Conservation (phyloP, 2,329 filamentous ascomycete genomes). For the Teratosphaeria zuluensis region DNA sequence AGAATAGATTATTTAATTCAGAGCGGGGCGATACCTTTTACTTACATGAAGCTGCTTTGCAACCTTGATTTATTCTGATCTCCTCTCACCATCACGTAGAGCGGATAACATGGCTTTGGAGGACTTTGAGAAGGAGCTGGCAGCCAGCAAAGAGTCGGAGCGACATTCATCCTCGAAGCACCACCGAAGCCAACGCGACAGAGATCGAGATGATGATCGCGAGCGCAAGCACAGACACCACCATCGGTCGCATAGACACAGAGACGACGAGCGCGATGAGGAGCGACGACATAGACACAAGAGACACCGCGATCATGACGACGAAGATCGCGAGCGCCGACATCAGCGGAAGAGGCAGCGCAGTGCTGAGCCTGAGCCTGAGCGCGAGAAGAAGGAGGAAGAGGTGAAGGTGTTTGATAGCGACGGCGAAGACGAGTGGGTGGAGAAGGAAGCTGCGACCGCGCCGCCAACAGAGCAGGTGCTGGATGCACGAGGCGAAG, state of each 20-base stretch:
- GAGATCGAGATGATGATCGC: constrained; percentile 20
- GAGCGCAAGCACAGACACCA: constrained; percentile 35
- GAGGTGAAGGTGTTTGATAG: constrained; percentile 25
- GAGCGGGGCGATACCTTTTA: no score
- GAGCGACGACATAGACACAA: constrained; percentile 41
- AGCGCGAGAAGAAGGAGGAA: constrained; percentile 13
- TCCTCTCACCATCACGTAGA: no score
- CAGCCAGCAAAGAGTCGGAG: constrained; percentile 51
- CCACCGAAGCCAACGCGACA: constrained; percentile 7
- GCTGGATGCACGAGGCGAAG: constrained; percentile 33
- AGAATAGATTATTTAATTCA: no score
- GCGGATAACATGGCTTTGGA: constrained; percentile 57
- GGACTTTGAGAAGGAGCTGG: constrained; percentile 71
- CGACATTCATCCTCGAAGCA: background rate
- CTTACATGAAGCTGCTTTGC: no score
- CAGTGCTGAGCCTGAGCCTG: constrained; percentile 23
- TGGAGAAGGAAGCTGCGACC: constrained; percentile 35
- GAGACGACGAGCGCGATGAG: constrained; percentile 47
- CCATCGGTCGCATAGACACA: constrained; percentile 35
- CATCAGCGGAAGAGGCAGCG: constrained; percentile 20
- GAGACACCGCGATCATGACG: constrained; percentile 36
- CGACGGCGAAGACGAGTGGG: constrained; percentile 35
- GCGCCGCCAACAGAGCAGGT: constrained; percentile 33
- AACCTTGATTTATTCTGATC: no score
- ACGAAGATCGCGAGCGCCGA: constrained; percentile 6